A percentile compares a stretch with the other conserved stretches of the same genome.
Conservation (phyloP, 176 grass and related monocot genomes). For the Aegilops tauschii region DNA sequence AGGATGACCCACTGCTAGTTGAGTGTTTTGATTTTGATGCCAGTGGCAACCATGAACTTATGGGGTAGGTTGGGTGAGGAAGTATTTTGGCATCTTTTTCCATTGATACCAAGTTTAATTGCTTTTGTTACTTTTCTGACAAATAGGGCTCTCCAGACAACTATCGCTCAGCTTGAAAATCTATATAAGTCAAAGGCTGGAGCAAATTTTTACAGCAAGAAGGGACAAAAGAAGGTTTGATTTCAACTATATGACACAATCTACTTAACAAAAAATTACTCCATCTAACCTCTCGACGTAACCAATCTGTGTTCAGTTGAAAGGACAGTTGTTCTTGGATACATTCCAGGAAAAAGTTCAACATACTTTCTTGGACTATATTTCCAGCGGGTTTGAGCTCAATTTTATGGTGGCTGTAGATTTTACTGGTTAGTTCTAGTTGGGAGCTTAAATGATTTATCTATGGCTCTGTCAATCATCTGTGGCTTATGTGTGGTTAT, state of each 20-base stretch:
- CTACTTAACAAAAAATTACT: not conserved
- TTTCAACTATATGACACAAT: not conserved
- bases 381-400: slow-evolving; percentile 91
- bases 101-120: slow-evolving; percentile 20
- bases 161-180: slow-evolving; percentile 71
- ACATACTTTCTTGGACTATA: slow-evolving; percentile 98
- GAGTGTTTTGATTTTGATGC: slow-evolving; percentile 96
- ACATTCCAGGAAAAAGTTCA: slow-evolving; percentile 67
- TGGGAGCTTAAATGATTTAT: slow-evolving; percentile 9
- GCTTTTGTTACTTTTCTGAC: slow-evolving; percentile 12
- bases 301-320: slow-evolving; percentile 51
- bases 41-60: slow-evolving; percentile 71
- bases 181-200: slow-evolving; percentile 57
- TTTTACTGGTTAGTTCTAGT: slow-evolving; percentile 72
- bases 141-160: slow-evolving; percentile 68
- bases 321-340: slow-evolving; percentile 87
- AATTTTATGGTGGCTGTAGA: slow-evolving; percentile 98
- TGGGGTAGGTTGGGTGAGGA: slow-evolving; percentile 57
- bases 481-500: not conserved
- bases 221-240: slow-evolving; percentile 62
- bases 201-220: slow-evolving; percentile 58
- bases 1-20: slow-evolving; percentile 94
- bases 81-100: slow-evolving; percentile 27
- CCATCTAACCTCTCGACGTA: not conserved
- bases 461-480: not conserved